Evolutionary conservation across 208 protist species (phyloP), one percentile per base, ranked within the genome.

Genomic region (Naegleria fowleri): DNA sequence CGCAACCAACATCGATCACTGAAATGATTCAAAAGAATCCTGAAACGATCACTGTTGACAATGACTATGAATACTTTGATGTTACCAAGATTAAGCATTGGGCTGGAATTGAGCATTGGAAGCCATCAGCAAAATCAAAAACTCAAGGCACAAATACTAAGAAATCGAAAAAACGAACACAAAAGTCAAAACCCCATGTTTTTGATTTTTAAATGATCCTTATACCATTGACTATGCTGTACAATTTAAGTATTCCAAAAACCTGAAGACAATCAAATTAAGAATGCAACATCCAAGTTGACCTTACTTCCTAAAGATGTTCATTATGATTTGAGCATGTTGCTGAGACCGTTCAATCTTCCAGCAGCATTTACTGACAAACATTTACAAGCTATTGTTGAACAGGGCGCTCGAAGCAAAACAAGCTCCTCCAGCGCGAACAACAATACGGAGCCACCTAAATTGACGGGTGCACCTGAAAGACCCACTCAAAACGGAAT

Each of bases 31-130:
- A 90, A 91, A 59, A 90, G 19, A 29, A 86, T 48, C 16, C 16
- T 41, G 87, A 76, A 58, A 48, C 39, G 3, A n/a, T 48, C 55
- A 67, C 29, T 29, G 15, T 43, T 5, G 39, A 83, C 84, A 29
- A 91, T 38, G 90, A 94, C 19, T 93, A 88, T 75, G 41, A 40
- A 25, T 93, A 92, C 76, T 90, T 93, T 91, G 92, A 90, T 83
- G 7, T 25, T 38, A 75, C 43, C 19, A 38, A 52, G 40, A 36
- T 91, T 39, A 15, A 91, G 48, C 91, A 93, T 76, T 94, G 93
- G 93, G 48, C 86, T 19, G 91, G 92, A 15, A 90, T 92, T n/a
- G 79, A 84, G 33, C 87, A 93, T 89, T 94, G 93, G 93, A 94
- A 94, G 43, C 11, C 25, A 58, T 29, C 16, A 79, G 16, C 25